Conservation (phyloP, 371 early-diverging fungal species). For the Mucor mucedo region DNA sequence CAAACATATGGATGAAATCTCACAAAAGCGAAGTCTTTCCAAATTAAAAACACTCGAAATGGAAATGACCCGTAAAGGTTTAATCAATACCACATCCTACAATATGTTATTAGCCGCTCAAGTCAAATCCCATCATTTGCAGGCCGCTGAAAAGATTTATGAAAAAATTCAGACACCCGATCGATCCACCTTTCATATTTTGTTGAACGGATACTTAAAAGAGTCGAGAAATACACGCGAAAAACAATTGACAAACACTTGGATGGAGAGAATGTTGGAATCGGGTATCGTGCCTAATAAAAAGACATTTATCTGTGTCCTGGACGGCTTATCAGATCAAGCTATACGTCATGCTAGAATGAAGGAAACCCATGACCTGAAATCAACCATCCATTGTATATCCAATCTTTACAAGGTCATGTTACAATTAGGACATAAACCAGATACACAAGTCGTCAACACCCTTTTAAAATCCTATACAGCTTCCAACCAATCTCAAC, state of each 20-base stretch:
- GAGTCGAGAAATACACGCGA: constrained; percentile 19
- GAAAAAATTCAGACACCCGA: constrained; percentile 25
- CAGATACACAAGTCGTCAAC: constrained; percentile 27
- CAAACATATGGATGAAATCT: constrained; percentile 21
- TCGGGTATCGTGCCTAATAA: constrained; percentile 29
- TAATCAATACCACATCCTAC: constrained; percentile 30
- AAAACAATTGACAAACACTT: constrained; percentile 19
- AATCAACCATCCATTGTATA: constrained; percentile 15
- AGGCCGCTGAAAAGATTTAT: constrained; percentile 25
- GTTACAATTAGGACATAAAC: constrained; percentile 22
- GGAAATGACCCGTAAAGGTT: constrained; percentile 26
- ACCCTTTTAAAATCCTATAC: constrained; percentile 28
- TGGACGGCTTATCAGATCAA: constrained; percentile 33
- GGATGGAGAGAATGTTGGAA: constrained; percentile 36
- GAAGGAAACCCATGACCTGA: constrained; percentile 19
- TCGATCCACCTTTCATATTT: constrained; percentile 33
- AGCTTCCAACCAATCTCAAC: constrained; percentile 27
- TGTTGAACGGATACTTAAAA: constrained; percentile 30
- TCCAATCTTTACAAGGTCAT: constrained; percentile 25
- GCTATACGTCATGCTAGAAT: constrained; percentile 20
- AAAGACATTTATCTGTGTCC: constrained; percentile 29
- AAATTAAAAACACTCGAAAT: constrained; percentile 29
- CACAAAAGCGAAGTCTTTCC: constrained; percentile 28
- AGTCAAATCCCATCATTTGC: constrained; percentile 19
- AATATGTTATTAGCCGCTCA: constrained; percentile 38